These are phyloP conservation scores for Acer saccharum DNA, from an alignment of 345 rosid genomes.

Conservation along the genomic window DNA sequence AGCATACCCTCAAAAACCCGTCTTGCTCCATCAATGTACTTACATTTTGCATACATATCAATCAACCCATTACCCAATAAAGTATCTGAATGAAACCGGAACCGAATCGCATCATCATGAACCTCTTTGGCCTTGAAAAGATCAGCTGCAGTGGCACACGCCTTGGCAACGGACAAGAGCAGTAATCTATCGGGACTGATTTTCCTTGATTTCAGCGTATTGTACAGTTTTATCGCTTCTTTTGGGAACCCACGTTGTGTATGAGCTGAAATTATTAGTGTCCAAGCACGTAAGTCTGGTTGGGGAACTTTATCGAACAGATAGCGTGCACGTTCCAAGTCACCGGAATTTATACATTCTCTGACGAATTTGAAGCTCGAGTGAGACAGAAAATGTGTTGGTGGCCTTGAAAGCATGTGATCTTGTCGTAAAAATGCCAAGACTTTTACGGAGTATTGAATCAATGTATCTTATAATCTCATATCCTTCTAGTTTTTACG, in stretches of 20 bases:
- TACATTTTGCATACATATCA: constrained; percentile 36
- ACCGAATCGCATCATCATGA: constrained; percentile 23
- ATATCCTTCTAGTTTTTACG: neutral
- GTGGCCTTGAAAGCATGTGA: constrained; percentile 17
- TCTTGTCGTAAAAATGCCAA: neutral
- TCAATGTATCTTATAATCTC: neutral
- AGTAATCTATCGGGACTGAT: constrained; percentile 25
- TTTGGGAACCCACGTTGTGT: constrained; percentile 20
- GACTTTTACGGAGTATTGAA: neutral
- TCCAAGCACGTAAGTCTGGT: constrained; percentile 28
- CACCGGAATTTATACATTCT: neutral
- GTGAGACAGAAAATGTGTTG: neutral
- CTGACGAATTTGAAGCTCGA: constrained; percentile 17
- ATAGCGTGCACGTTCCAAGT: constrained; percentile 25
- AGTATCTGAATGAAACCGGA: constrained; percentile 18
- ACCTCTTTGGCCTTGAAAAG: constrained; percentile 27
- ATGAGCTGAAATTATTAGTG: constrained; percentile 25
- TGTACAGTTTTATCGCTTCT: constrained; percentile 19
- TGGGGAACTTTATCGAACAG: constrained; percentile 34
- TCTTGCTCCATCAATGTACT: constrained; percentile 20
- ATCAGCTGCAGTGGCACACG: constrained; percentile 24
- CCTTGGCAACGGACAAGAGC: constrained; percentile 23
- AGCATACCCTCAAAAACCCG: constrained; percentile 23
- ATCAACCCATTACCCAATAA: constrained; percentile 29
- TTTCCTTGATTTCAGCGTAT: constrained; percentile 1